A percentile compares a stretch with the other conserved stretches of the same genome.
Conservation (phyloP, 179 eudicot genomes). For the Amaranthus tricolor region DNA sequence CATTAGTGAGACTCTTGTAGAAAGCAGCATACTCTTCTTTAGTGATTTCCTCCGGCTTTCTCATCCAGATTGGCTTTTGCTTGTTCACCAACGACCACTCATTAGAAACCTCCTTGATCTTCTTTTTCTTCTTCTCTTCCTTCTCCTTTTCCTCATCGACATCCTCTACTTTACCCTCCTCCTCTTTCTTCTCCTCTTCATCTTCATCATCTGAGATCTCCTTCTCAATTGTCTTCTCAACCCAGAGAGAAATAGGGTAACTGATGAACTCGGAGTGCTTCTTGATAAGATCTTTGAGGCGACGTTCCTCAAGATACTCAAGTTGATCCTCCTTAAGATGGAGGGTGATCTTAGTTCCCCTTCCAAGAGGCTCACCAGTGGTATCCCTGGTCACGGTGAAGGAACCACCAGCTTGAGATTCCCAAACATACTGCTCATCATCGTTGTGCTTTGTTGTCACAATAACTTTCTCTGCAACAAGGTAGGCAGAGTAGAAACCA, state of each 20-base stretch:
- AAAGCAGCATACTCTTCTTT: conserved; percentile 86
- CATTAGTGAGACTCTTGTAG: conserved; percentile 84
- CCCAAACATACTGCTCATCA: conserved; percentile 83
- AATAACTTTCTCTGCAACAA: conserved; percentile 64
- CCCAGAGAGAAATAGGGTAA: conserved; percentile 83
- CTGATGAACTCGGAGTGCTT: conserved; percentile 89
- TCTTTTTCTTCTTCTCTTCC: conserved; percentile 86
- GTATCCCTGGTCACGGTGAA: conserved; percentile 80
- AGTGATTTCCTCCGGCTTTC: conserved; percentile 80
- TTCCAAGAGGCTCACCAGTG: conserved; percentile 64
- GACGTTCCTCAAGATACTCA: conserved; percentile 83
- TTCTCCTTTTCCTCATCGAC: conserved; percentile 83
- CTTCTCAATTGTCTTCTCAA: conserved; percentile 83
- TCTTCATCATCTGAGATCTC: conserved; percentile 87
- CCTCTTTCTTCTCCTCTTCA: conserved; percentile 76
- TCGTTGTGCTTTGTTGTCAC: conserved; percentile 87
- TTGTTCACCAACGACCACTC: conserved; percentile 73
- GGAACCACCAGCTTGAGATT: conserved; percentile 87
- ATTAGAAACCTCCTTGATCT: conserved; percentile 71
- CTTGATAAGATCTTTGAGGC: conserved; percentile 75
- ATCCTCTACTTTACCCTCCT: conserved; percentile 86
- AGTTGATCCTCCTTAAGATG: conserved; percentile 79
- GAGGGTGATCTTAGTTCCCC: conserved; percentile 80
- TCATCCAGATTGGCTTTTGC: conserved; percentile 90
- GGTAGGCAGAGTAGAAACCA: conserved; percentile 68